These are phyloP conservation scores for Tulasnella sp. DNA, from an alignment of 768 basidiomycete species.

Conservation along the genomic window DNA sequence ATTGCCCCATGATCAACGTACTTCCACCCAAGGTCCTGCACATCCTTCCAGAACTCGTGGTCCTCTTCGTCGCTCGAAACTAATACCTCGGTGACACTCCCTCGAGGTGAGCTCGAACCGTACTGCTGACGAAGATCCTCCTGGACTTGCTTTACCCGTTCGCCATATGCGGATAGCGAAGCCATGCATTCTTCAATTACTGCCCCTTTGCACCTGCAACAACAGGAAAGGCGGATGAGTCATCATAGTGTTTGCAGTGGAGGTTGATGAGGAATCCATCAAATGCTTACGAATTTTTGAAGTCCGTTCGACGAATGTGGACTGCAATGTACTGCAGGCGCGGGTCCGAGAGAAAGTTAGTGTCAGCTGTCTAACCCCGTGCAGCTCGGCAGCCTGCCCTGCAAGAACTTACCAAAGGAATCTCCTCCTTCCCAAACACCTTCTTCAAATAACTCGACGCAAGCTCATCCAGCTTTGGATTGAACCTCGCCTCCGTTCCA, in stretches of 20 bases:
- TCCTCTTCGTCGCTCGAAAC: conserved; percentile 31
- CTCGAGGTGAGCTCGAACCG: neutral
- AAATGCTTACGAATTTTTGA: neutral
- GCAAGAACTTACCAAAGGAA: neutral
- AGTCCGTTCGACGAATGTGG: conserved; percentile 20
- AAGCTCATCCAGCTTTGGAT: neutral
- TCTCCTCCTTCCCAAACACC: neutral
- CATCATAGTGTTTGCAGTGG: neutral
- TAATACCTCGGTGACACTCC: conserved; percentile 6
- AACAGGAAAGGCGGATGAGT: neutral
- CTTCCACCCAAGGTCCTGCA: conserved; percentile 20
- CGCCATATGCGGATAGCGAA: neutral
- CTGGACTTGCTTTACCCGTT: conserved; percentile 23
- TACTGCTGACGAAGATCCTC: conserved; percentile 13
- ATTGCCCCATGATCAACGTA: conserved; percentile 14
- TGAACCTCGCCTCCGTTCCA: conserved; percentile 19
- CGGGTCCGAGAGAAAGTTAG: neutral
- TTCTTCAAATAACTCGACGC: neutral
- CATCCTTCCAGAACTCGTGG: conserved; percentile 15
- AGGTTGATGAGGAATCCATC: neutral
- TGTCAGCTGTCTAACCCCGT: neutral
- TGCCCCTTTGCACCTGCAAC: neutral
- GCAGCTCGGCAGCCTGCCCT: neutral
- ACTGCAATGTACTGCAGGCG: conserved; percentile 19
- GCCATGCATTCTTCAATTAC: conserved; percentile 16